Percentiles rank a stretch among this genome's conserved stretches.
Evolutionary conservation across 2,329 filamentous ascomycete species (phyloP).

Genomic region (Fusarium nisikadoi): DNA sequence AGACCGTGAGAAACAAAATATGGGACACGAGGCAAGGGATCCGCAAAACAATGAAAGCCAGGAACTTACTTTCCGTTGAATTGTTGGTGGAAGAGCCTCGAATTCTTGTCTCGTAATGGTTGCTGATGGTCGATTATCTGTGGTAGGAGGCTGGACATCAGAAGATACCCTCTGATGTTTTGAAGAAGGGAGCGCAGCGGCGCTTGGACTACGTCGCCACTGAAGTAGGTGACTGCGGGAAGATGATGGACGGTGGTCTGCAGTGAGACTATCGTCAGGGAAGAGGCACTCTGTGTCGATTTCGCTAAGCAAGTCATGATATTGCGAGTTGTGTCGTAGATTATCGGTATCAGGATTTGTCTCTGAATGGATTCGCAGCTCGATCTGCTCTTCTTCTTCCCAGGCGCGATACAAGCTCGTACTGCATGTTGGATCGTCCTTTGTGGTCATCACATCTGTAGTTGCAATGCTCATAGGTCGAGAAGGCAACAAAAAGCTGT

Average conservation of each 20-base stretch:
- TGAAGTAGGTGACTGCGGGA: slow-evolving; percentile 42
- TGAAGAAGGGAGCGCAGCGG: slow-evolving; percentile 22
- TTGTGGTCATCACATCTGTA: slow-evolving; percentile 28
- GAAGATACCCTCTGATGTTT: slow-evolving; percentile 42
- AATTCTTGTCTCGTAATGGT: slow-evolving; percentile 56
- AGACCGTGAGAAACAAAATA: slow-evolving; percentile 13
- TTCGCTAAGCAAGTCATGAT: slow-evolving; percentile 38
- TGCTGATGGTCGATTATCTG: slow-evolving; percentile 41
- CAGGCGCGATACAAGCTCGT: slow-evolving; percentile 22
- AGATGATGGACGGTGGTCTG: slow-evolving; percentile 43
- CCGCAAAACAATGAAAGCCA: slow-evolving; percentile 20
- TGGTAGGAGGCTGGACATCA: slow-evolving; percentile 30
- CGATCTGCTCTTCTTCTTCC: slow-evolving; percentile 33
- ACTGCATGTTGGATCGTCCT: slow-evolving; percentile 9
- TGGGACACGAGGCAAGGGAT: background rate
- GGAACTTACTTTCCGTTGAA: slow-evolving; percentile 67
- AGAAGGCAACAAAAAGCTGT: slow-evolving; percentile 40
- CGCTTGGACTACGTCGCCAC: slow-evolving; percentile 36
- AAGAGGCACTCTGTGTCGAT: slow-evolving; percentile 39
- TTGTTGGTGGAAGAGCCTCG: slow-evolving; percentile 63
- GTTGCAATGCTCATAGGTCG: slow-evolving; percentile 41
- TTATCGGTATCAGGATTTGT: slow-evolving; percentile 9
- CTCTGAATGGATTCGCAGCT: slow-evolving; percentile 30
- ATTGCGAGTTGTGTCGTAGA: slow-evolving; percentile 25
- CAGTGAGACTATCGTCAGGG: slow-evolving; percentile 24